Conservation (phyloP, 2,329 filamentous ascomycete genomes). For the Colletotrichum liaoningense region DNA sequence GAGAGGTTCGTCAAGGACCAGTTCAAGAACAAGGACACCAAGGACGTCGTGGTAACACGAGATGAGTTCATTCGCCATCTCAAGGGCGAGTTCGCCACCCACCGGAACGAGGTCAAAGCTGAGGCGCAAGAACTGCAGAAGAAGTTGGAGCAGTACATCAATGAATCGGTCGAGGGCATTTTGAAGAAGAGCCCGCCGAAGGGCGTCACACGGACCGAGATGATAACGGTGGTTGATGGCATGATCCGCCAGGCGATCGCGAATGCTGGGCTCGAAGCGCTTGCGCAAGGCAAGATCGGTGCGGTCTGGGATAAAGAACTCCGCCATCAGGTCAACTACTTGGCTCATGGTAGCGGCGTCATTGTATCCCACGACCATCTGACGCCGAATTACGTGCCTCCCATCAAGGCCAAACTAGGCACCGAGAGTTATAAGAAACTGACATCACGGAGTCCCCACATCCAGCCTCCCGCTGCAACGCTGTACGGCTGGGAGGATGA, state of each 20-base stretch:
- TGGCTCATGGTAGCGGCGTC: constrained; percentile 74
- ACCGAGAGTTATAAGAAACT: background rate
- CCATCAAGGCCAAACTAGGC: constrained; percentile 40
- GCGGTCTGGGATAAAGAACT: constrained; percentile 57
- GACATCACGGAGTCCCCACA: background rate
- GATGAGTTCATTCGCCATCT: constrained; percentile 61
- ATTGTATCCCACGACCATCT: constrained; percentile 69
- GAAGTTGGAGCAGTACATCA: constrained; percentile 47
- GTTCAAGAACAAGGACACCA: constrained; percentile 43
- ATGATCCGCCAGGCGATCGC: constrained; percentile 56
- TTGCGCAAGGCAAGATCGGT: constrained; percentile 59
- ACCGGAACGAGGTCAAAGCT: constrained; percentile 52
- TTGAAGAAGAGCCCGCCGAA: constrained; percentile 38
- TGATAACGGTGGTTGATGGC: constrained; percentile 53
- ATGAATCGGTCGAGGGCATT: constrained; percentile 43
- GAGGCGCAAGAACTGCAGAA: constrained; percentile 53
- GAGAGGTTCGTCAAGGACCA: constrained; percentile 51
- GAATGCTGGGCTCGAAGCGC: constrained; percentile 58
- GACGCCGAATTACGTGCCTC: constrained; percentile 66
- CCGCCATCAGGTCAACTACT: constrained; percentile 76
- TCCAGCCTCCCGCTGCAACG: constrained; percentile 50
- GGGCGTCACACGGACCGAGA: constrained; percentile 53
- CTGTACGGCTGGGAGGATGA: constrained; percentile 79
- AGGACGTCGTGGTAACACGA: constrained; percentile 55
- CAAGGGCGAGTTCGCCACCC: constrained; percentile 50